These are phyloP conservation scores for Brettanomyces nanus DNA, from an alignment of 805 yeast species.

Conservation along the genomic window DNA sequence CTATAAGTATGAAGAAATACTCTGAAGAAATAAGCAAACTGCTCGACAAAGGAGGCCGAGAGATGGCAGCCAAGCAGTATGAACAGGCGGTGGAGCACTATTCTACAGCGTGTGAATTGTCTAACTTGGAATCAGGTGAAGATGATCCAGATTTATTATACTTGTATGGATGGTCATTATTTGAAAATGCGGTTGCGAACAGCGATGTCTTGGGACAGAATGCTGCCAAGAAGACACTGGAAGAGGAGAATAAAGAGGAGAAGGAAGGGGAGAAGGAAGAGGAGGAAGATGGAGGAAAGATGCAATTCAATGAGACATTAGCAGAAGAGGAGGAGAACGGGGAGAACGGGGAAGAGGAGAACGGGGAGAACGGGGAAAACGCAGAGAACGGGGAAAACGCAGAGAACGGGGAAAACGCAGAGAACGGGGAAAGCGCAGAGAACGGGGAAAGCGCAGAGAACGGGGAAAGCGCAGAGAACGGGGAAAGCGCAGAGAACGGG, in stretches of 20 bases:
- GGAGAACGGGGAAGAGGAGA: constrained; percentile 24
- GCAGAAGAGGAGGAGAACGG: constrained; percentile 29
- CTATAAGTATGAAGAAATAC: constrained; percentile 21
- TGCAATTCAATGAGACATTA: constrained; percentile 31
- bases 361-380: constrained; percentile 27
- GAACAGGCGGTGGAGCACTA: constrained; percentile 63
- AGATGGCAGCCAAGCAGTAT: constrained; percentile 55
- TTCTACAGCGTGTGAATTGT: constrained; percentile 63
- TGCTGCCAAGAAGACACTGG: constrained; percentile 8
- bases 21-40: constrained; percentile 37
- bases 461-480: constrained; percentile 18
- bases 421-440: too few relatives aligned
- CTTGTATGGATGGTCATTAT: constrained; percentile 73
- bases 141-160: constrained; percentile 69
- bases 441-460: constrained; percentile 9
- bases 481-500: constrained; percentile 14
- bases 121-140: constrained; percentile 41
- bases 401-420: constrained; percentile 22
- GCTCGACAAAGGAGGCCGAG: constrained; percentile 54
- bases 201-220: constrained; percentile 68
- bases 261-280: constrained; percentile 6
- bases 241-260: constrained; percentile 4
- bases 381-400: constrained; percentile 19
- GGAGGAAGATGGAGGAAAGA: constrained; percentile 12
- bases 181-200: constrained; percentile 64